Percentiles rank a stretch among this genome's conserved stretches.
Conservation (phyloP, 805 yeast species). For the Jamesozyma hellenica region DNA sequence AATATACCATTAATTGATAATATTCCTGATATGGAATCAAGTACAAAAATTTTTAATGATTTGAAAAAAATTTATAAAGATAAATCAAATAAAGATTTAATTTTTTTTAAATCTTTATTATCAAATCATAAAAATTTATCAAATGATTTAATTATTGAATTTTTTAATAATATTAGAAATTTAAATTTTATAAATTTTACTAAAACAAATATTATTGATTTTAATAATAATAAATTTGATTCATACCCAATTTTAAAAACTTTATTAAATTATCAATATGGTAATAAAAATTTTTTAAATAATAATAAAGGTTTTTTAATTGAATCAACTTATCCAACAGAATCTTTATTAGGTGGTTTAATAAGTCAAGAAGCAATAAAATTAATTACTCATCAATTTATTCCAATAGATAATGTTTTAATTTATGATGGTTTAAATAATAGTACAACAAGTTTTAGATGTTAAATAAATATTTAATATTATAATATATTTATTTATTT, state of each 20-base stretch:
- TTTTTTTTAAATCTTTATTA: slow-evolving; percentile 29
- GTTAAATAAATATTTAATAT: slow-evolving; percentile 8
- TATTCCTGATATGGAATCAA: slow-evolving; percentile 83
- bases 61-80: slow-evolving; percentile 49
- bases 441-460: slow-evolving; percentile 35
- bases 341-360: slow-evolving; percentile 68
- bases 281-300: too few relatives aligned
- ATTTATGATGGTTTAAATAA: slow-evolving; percentile 61
- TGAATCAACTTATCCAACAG: slow-evolving; percentile 14
- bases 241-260: neutral
- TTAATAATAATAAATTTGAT: neutral
- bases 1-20: slow-evolving; percentile 41
- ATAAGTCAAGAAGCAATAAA: slow-evolving; percentile 80
- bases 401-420: slow-evolving; percentile 62
- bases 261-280: neutral
- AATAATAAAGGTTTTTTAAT: neutral
- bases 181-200: slow-evolving; percentile 33
- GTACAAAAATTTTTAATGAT: slow-evolving; percentile 48
- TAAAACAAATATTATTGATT: neutral
- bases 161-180: slow-evolving; percentile 22
- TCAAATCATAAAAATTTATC: neutral
- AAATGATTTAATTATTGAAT: neutral
- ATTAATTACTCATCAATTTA: slow-evolving; percentile 64
- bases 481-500: neutral
- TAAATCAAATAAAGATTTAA: slow-evolving; percentile 44